Evolutionary conservation across 192 early-diverging fungal genomes (phyloP).

Genomic region (Globomyces pollinis-pini): DNA sequence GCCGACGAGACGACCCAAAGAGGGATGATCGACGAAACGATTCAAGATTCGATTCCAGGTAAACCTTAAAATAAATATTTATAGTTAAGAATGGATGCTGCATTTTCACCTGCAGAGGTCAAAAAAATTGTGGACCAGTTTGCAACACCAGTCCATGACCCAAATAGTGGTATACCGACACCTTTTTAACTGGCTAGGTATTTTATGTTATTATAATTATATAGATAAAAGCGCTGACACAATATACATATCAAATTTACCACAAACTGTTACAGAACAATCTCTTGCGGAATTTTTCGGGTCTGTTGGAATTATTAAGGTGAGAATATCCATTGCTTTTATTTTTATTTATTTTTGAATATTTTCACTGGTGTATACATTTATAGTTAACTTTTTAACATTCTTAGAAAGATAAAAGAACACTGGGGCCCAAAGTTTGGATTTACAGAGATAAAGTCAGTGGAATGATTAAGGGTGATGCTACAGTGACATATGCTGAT

Average conservation of each 20-base stretch:
- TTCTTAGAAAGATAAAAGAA: conserved; percentile 49
- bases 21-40: not conserved
- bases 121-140: conserved; percentile 2
- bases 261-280: conserved; percentile 51
- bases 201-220: not conserved
- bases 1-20: not conserved
- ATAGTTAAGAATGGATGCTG: not conserved
- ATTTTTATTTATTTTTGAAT: not conserved
- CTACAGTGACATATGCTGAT: conserved; percentile 71
- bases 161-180: not conserved
- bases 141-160: not conserved
- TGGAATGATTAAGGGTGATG: conserved; percentile 64
- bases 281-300: conserved; percentile 57
- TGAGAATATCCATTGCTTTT: conserved; percentile 11
- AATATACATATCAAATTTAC: conserved; percentile 61
- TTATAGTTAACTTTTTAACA: conserved; percentile 14
- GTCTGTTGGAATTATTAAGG: conserved; percentile 63
- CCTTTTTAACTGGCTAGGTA: too few species aligned
- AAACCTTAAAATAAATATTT: not conserved
- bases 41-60: not conserved
- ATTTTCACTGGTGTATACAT: conserved; percentile 8
- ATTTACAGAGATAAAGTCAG: conserved; percentile 61
- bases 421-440: conserved; percentile 60
- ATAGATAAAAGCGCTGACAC: conserved; percentile 50
- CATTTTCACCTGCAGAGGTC: not conserved